Base-by-base conservation (phyloP, 345 rosid genomes). In the Salix udensis region DNA sequence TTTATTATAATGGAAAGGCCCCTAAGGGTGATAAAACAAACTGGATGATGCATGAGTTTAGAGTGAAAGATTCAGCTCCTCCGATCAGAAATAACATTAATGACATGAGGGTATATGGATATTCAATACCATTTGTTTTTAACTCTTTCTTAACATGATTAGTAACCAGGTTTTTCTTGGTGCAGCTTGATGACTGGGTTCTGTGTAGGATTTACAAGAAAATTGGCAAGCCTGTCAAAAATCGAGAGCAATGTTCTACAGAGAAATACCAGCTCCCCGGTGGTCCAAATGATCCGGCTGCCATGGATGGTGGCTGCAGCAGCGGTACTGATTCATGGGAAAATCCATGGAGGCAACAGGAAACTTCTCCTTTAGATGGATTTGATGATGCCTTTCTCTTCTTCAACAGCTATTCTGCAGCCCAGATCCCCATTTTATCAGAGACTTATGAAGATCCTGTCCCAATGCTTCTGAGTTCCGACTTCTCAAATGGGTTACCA, bases 141-240 rank as follows among this genome's bases (percentile, higher is more conserved):
- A 4, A 23, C 14, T 26, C 50, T 65, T 5, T 74, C 12, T 65
- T 64, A 7, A 7, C 4, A 23, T 64, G 67, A 23, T 26, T 28
- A 21, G 10, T 23, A 64, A 64, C 8, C 8, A 9, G 1, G 34
- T 34, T 65, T 53, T 26, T 28, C 16, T 46, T 46, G 50, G 50
- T 46, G 74, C 77, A 81, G 84, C 37, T 76, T 34, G 84, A 81
- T 76, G 75, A 81, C 1, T 81, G 66, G 46, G 80, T 81, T 46
- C 18, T 81, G 18, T 81, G 80, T 26, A 73, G 58, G 67, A 68
- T 81, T 48, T 73, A 81, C 68, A 77, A 73, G 46, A 76, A 77
- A 62, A 21, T 61, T 9, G 70, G 50, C 3, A 75, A 19, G 26
- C 48, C 31, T 50, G 7, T 39, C 21, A 68, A 18, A n/a, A 23